phyloP scores from a whole-genome alignment of 2,329 filamentous ascomycete species.

The Colletotrichum sp. region DNA sequence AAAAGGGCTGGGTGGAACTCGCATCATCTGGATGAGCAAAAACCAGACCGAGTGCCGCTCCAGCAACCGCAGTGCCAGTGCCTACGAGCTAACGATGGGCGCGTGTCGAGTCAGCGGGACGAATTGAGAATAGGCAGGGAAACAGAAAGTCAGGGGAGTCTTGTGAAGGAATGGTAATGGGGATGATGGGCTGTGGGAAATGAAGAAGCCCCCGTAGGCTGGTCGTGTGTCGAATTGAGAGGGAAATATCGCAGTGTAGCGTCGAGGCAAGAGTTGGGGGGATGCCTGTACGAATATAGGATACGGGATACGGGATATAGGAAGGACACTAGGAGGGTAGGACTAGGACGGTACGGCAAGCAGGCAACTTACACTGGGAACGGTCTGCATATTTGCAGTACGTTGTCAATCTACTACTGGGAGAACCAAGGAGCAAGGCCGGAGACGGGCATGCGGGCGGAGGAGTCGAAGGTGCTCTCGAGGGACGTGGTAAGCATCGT shows the following conservation, averaged over 20 bases:
- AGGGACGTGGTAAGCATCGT: slow-evolving; percentile 22
- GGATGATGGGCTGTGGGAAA: slow-evolving; percentile 4
- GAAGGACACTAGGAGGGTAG: neutral
- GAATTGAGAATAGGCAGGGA: neutral
- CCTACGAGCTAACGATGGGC: slow-evolving; percentile 58
- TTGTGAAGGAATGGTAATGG: neutral
- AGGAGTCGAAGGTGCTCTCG: slow-evolving; percentile 17
- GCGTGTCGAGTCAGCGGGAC: slow-evolving; percentile 9
- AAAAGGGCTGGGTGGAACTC: slow-evolving; percentile 24
- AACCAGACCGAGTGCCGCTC: slow-evolving; percentile 62
- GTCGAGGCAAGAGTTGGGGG: neutral
- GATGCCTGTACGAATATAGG: slow-evolving; percentile 19
- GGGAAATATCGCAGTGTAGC: neutral
- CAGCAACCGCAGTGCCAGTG: slow-evolving; percentile 66
- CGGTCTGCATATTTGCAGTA: slow-evolving; percentile 56
- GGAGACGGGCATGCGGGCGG: slow-evolving; percentile 19
- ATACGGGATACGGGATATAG: neutral
- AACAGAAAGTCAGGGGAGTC: slow-evolving; percentile 19
- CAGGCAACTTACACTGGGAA: slow-evolving; percentile 51
- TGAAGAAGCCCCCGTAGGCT: neutral
- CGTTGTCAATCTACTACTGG: slow-evolving; percentile 41
- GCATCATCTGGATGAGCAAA: slow-evolving; percentile 60
- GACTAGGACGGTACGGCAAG: neutral
- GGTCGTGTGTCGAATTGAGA: neutral
- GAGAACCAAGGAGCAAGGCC: slow-evolving; percentile 23